phyloP scores from a whole-genome alignment of 1,284 basidiomycete genomes.

The Neolentinus lepideus region DNA sequence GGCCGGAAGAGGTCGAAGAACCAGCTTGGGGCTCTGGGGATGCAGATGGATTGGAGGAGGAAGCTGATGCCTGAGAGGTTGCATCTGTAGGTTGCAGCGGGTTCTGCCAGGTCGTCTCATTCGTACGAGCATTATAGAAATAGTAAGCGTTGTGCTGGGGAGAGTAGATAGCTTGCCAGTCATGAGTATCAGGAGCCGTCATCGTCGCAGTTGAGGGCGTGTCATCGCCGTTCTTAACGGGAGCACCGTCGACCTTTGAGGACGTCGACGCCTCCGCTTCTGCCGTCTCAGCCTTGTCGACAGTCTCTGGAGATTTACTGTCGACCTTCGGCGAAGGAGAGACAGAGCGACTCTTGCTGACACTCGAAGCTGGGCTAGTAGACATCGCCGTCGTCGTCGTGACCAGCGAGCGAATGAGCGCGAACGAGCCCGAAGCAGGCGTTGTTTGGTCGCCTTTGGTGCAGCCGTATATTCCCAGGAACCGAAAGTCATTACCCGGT shows the following conservation, averaged over 20 bases:
- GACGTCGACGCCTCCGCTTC: neutral
- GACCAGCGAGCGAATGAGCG: too few species aligned
- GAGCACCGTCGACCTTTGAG: neutral
- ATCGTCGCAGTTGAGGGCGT: neutral
- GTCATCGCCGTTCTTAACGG: neutral
- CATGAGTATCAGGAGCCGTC: neutral
- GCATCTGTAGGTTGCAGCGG: slow-evolving; percentile 47
- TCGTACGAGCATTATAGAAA: slow-evolving; percentile 76
- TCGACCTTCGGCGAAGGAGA: neutral
- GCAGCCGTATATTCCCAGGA: too few species aligned
- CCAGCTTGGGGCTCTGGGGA: slow-evolving; percentile 18
- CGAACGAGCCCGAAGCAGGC: too few species aligned
- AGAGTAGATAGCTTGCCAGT: slow-evolving; percentile 87
- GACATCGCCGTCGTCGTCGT: too few species aligned
- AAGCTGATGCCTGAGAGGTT: slow-evolving; percentile 11
- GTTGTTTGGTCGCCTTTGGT: too few species aligned
- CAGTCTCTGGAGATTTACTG: neutral
- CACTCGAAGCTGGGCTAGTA: too few species aligned
- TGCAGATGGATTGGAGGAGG: neutral
- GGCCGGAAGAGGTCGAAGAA: slow-evolving; percentile 18
- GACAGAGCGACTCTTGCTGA: neutral
- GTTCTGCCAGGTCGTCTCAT: slow-evolving; percentile 87
- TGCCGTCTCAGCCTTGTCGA: neutral
- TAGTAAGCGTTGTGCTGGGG: slow-evolving; percentile 81
- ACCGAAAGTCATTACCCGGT: too few species aligned